These are phyloP conservation scores for Aspergillus fumigatus DNA, from an alignment of 2,329 filamentous ascomycete species.

Conservation along the genomic window DNA sequence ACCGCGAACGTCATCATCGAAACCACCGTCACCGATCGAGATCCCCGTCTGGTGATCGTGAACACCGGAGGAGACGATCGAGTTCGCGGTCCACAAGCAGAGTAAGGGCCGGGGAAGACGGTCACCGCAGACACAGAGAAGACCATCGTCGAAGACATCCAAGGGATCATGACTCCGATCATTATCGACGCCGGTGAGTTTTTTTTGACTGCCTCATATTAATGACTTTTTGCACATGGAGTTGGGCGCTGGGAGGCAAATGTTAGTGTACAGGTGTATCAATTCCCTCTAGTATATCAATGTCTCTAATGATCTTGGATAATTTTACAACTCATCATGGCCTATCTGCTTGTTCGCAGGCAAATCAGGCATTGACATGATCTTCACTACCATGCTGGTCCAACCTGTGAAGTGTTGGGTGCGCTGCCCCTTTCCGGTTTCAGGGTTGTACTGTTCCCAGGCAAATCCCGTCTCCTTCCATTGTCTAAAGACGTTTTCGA, in stretches of 20 bases:
- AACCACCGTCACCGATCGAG: slow-evolving; percentile 31
- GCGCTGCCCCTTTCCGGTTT: slow-evolving; percentile 86
- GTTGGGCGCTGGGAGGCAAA: slow-evolving; percentile 12
- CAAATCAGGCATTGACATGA: slow-evolving; percentile 88
- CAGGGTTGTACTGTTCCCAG: slow-evolving; percentile 97
- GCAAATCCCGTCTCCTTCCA: slow-evolving; percentile 94
- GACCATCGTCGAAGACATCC: slow-evolving; percentile 23
- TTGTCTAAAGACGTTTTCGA: slow-evolving; percentile 79
- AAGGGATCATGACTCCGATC: slow-evolving; percentile 23
- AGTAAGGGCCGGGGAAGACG: slow-evolving; percentile 22
- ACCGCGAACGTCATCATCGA: slow-evolving; percentile 27
- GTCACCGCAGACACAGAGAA: slow-evolving; percentile 20
- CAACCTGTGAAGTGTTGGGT: slow-evolving; percentile 98
- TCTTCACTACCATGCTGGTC: slow-evolving; percentile 97
- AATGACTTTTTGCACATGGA: slow-evolving; percentile 1
- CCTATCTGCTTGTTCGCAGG: slow-evolving; percentile 21
- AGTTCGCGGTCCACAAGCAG: slow-evolving; percentile 27
- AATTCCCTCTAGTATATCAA: slow-evolving; percentile 5
- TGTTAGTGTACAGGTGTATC: slow-evolving; percentile 9
- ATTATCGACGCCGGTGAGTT: slow-evolving; percentile 23
- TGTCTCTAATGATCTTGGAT: slow-evolving; percentile 9
- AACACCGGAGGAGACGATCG: slow-evolving; percentile 21
- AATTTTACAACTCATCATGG: slow-evolving; percentile 48
- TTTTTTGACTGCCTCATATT: not conserved
- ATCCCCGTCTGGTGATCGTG: slow-evolving; percentile 25